Percentiles rank a stretch among this genome's conserved stretches.
Evolutionary conservation across 2,329 filamentous ascomycete species (phyloP).

Genomic region (Pseudocercospora macadamiae): DNA sequence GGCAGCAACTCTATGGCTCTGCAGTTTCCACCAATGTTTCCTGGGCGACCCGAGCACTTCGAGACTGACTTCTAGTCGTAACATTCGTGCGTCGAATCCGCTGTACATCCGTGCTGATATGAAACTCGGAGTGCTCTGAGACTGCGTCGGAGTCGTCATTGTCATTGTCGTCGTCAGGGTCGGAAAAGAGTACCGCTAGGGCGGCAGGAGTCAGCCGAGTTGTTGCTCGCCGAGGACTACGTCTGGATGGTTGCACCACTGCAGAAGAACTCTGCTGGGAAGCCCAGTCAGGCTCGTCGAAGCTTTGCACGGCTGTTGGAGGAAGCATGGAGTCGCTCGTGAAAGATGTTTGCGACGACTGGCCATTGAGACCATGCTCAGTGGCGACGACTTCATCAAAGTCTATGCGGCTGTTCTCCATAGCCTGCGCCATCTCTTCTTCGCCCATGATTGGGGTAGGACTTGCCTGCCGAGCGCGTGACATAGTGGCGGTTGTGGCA

Average conservation of each 20-base stretch:
- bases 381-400: background rate
- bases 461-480: slow-evolving; percentile 5
- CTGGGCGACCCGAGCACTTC: background rate
- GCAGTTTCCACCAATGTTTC: background rate
- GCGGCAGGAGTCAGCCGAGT: background rate
- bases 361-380: background rate
- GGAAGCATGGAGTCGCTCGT: background rate
- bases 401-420: background rate
- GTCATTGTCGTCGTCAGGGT: background rate
- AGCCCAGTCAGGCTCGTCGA: background rate
- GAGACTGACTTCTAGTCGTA: slow-evolving; percentile 2
- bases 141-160: background rate
- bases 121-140: background rate
- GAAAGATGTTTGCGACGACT: background rate
- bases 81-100: background rate
- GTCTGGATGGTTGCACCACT: background rate
- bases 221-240: background rate
- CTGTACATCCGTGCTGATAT: background rate
- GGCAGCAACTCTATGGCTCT: background rate
- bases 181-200: background rate
- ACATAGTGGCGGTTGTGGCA: slow-evolving; percentile 1
- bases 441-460: slow-evolving; percentile 14
- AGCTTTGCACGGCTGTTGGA: background rate
- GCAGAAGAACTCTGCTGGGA: background rate
- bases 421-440: slow-evolving; percentile 16